These are phyloP conservation scores for Leucosporidium scottii DNA, from an alignment of 768 basidiomycete species.

Conservation along the genomic window DNA sequence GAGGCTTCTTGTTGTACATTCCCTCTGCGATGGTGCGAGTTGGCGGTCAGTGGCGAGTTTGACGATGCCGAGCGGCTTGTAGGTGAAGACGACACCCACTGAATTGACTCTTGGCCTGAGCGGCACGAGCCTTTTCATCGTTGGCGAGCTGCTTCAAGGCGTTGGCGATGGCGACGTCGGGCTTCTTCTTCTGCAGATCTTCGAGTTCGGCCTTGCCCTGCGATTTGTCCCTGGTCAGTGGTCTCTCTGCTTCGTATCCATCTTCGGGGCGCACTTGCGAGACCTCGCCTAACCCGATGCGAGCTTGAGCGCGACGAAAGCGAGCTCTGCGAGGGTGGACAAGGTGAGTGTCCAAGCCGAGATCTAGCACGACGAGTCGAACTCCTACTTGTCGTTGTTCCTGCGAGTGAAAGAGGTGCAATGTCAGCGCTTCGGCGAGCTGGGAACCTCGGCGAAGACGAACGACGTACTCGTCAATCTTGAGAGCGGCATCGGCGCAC, in stretches of 20 bases:
- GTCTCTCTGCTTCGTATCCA: too few species aligned
- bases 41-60: too few species aligned
- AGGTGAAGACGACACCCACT: not conserved
- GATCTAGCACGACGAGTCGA: not conserved
- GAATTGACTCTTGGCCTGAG: not conserved
- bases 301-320: constrained; percentile 26
- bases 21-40: too few species aligned
- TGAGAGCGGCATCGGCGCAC: constrained; percentile 3
- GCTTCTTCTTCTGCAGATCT: constrained; percentile 22
- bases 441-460: not conserved
- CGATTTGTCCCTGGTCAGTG: too few species aligned
- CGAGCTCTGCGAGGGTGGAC: constrained; percentile 1
- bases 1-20: too few species aligned
- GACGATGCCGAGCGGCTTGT: not conserved
- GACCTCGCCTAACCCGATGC: constrained; percentile 19
- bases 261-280: too few species aligned
- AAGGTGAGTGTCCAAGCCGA: too few species aligned
- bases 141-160: constrained; percentile 13
- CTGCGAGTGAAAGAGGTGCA: not conserved
- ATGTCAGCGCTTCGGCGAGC: not conserved
- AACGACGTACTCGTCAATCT: constrained; percentile 9
- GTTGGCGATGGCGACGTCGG: constrained; percentile 15
- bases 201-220: constrained; percentile 19
- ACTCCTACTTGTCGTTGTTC: not conserved
- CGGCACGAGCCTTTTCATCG: not conserved